phyloP scores from a whole-genome alignment of 164 flowering plant genomes.

The Macadamia integrifolia region DNA sequence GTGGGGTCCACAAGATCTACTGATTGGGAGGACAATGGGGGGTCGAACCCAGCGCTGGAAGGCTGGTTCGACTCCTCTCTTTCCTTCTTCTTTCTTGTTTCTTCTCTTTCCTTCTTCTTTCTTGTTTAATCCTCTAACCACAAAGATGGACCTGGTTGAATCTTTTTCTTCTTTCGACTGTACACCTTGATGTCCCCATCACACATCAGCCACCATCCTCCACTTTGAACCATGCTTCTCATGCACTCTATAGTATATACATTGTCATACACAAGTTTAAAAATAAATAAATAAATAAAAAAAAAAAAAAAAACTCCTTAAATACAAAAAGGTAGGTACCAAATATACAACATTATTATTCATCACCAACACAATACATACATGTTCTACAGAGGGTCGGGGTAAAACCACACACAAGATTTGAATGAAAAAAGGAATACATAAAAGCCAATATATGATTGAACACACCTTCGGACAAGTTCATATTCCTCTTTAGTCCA shows the following conservation, averaged over 20 bases:
- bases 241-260: conserved; percentile 13
- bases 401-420: background rate
- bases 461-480: conserved; percentile 20
- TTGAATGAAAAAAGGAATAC: background rate
- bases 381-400: too few relatives aligned
- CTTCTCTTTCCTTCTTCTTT: too few relatives aligned
- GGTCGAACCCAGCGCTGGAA: too few relatives aligned
- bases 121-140: too few relatives aligned
- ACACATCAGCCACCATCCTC: conserved; percentile 33
- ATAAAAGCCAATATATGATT: background rate
- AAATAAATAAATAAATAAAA: background rate
- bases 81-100: too few relatives aligned
- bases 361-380: background rate
- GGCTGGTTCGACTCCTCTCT: too few relatives aligned
- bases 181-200: too few relatives aligned
- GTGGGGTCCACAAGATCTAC: too few relatives aligned
- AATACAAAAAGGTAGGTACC: background rate
- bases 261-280: background rate
- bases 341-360: background rate
- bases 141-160: too few relatives aligned
- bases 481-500: conserved; percentile 56
- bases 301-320: background rate
- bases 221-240: conserved; percentile 48
- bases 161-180: too few relatives aligned
- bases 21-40: too few relatives aligned